A percentile compares a stretch with the other conserved stretches of the same genome.
phyloP scores from a whole-genome alignment of 345 rosid species.

The Moringa oleifera region DNA sequence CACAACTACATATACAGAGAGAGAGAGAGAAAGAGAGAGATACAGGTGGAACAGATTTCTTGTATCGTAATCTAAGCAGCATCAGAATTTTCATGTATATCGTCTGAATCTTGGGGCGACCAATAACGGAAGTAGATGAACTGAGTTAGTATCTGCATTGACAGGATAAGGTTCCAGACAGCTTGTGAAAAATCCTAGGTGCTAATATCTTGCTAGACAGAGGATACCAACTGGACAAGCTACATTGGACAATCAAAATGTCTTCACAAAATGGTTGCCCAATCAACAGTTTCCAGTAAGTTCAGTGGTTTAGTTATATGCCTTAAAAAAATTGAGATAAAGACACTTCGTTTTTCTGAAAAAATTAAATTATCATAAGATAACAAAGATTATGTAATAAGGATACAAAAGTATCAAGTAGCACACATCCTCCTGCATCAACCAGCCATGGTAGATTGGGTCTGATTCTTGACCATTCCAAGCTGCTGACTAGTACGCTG shows the following conservation, averaged over 20 bases:
- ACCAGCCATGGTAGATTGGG: constrained; percentile 85
- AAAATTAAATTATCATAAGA: too few relatives aligned
- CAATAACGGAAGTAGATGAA: constrained; percentile 48
- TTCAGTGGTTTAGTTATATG: constrained; percentile 4
- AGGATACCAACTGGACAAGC: too few relatives aligned
- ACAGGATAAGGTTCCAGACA: constrained; percentile 24
- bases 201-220: too few relatives aligned
- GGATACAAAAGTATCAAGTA: constrained; percentile 78
- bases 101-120: constrained; percentile 18
- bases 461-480: constrained; percentile 56
- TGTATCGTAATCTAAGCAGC: constrained; percentile 13
- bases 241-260: too few relatives aligned
- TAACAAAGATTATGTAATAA: constrained; percentile 1
- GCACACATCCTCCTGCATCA: constrained; percentile 79
- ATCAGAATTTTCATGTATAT: constrained; percentile 17
- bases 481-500: constrained; percentile 63
- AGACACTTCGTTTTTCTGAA: background rate
- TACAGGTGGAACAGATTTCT: too few relatives aligned
- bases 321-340: background rate
- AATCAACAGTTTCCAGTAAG: background rate
- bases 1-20: background rate
- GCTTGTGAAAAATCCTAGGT: background rate
- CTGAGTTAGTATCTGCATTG: constrained; percentile 60
- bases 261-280: too few relatives aligned
- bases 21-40: too few relatives aligned